phyloP scores from a whole-genome alignment of 306 rosid species.

The Phaseolus lunatus region DNA sequence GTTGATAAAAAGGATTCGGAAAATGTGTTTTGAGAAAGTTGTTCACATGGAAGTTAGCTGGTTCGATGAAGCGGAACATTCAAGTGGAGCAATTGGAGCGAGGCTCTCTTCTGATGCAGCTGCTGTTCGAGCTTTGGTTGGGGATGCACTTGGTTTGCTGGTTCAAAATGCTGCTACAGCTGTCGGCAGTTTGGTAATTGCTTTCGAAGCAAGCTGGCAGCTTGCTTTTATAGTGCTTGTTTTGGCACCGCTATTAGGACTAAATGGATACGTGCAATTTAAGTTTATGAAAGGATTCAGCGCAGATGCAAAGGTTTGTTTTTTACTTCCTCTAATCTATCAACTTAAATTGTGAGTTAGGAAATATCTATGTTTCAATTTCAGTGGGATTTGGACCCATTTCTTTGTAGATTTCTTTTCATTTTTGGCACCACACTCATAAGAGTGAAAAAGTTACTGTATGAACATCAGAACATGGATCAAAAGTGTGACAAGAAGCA shows the following conservation, averaged over 20 bases:
- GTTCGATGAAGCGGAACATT: slow-evolving; percentile 73
- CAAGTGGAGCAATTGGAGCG: slow-evolving; percentile 61
- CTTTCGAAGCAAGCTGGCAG: slow-evolving; percentile 63
- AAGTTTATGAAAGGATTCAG: slow-evolving; percentile 62
- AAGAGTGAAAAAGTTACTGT: neutral
- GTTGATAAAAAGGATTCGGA: slow-evolving; percentile 54
- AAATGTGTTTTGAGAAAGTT: slow-evolving; percentile 60
- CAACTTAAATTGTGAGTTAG: slow-evolving; percentile 2
- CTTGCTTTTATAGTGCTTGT: slow-evolving; percentile 59
- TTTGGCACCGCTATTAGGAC: slow-evolving; percentile 55
- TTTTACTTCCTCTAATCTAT: neutral
- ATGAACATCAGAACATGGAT: slow-evolving; percentile 2
- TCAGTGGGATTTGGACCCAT: neutral
- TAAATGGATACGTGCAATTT: slow-evolving; percentile 54
- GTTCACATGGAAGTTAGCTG: slow-evolving; percentile 70
- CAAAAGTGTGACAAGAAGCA: slow-evolving; percentile 23
- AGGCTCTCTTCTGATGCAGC: slow-evolving; percentile 69
- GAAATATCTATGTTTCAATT: slow-evolving; percentile 11
- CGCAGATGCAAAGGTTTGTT: slow-evolving; percentile 62
- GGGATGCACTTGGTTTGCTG: slow-evolving; percentile 65
- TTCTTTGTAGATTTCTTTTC: neutral
- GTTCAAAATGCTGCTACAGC: slow-evolving; percentile 60
- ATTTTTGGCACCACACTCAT: neutral
- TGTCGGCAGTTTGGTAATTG: slow-evolving; percentile 51
- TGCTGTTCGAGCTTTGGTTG: slow-evolving; percentile 58